A percentile compares a stretch with the other conserved stretches of the same genome.
Conservation (phyloP, 1,284 basidiomycete genomes). For the Pyrrhoderma lamaoense region DNA sequence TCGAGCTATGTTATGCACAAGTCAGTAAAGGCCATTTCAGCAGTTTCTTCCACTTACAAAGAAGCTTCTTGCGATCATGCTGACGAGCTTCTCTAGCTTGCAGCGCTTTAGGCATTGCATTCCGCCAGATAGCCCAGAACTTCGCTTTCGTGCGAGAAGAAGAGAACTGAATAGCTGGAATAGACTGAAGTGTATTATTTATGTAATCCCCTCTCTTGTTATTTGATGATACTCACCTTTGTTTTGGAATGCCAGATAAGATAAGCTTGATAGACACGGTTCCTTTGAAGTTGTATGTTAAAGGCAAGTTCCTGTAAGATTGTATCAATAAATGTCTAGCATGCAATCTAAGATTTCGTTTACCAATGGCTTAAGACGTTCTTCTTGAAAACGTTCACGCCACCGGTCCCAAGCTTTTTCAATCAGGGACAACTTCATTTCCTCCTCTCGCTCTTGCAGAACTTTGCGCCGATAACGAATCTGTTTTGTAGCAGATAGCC, state of each 20-base stretch:
- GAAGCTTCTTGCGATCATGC: conserved; percentile 41
- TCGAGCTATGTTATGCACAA: conserved; percentile 35
- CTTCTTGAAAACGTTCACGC: conserved; percentile 60
- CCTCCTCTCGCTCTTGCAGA: conserved; percentile 54
- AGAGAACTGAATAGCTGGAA: conserved; percentile 70
- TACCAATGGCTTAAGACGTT: conserved; percentile 57
- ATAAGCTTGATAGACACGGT: conserved; percentile 57
- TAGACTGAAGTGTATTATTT: conserved; percentile 38
- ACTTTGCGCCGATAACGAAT: conserved; percentile 48
- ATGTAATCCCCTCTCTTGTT: background rate
- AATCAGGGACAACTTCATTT: conserved; percentile 44
- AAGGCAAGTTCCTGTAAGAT: conserved; percentile 51
- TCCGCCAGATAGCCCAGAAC: conserved; percentile 59
- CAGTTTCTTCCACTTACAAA: no score
- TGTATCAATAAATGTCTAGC: background rate
- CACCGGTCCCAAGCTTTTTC: conserved; percentile 66
- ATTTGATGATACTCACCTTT: conserved; percentile 34
- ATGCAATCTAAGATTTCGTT: conserved; percentile 24
- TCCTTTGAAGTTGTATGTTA: conserved; percentile 48
- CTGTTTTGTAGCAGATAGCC: conserved; percentile 53
- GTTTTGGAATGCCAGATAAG: conserved; percentile 68
- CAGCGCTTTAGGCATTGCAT: conserved; percentile 59
- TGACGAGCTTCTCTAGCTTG: conserved; percentile 61
- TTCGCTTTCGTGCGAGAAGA: conserved; percentile 51
- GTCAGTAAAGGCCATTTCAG: conserved; percentile 20